Conservation (phyloP, 345 rosid genomes). For the Limnanthes douglasii region DNA sequence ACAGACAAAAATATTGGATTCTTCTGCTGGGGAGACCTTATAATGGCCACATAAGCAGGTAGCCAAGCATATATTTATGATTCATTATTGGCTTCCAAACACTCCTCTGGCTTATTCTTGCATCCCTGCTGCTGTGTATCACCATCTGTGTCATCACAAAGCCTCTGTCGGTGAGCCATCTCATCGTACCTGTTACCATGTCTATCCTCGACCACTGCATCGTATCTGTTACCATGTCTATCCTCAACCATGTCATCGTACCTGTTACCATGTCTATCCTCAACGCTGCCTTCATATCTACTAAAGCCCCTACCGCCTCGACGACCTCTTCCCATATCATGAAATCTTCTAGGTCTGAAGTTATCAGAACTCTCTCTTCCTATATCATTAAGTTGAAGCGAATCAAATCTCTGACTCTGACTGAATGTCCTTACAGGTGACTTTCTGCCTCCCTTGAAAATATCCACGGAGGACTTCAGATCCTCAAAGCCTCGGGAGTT, state of each 20-base stretch:
- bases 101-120: no score
- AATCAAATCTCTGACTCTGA: conserved; percentile 22
- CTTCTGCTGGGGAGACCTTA: no score
- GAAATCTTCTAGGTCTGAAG: conserved; percentile 13
- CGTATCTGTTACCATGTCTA: conserved; percentile 14
- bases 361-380: conserved; percentile 12
- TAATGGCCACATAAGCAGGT: no score
- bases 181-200: conserved; percentile 17
- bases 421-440: conserved; percentile 19
- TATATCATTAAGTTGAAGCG: conserved; percentile 7
- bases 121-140: neutral
- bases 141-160: conserved; percentile 11
- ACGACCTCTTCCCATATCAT: conserved; percentile 7
- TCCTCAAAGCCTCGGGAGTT: conserved; percentile 18
- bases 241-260: conserved; percentile 20
- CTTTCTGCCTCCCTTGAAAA: conserved; percentile 19
- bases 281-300: conserved; percentile 7
- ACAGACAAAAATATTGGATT: no score
- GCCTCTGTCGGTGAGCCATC: conserved; percentile 12
- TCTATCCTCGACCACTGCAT: conserved; percentile 16
- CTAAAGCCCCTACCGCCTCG: conserved; percentile 3
- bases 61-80: no score
- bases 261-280: conserved; percentile 15
- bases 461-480: neutral
- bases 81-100: no score